Base-by-base conservation (phyloP, 1,284 basidiomycete species). In the Leccinum pachyderme region DNA sequence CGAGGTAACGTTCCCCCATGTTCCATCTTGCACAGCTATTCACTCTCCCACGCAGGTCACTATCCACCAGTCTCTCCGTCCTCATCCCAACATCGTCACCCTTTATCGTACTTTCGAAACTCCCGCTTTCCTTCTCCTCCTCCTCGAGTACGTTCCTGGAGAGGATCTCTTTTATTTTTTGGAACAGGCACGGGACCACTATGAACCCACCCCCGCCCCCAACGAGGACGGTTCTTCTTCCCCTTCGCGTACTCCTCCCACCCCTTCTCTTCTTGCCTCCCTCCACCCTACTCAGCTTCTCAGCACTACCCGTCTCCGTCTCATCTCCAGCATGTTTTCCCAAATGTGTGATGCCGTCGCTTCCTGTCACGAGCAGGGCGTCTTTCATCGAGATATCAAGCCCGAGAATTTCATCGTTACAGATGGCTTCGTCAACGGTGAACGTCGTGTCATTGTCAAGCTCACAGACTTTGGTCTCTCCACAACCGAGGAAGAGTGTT, bases 281-380 rank as follows among this genome's bases (percentile, higher is more conserved):
- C 83, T 94, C 60, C 85, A 91, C 57, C 89, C 92, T 12, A 80
- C 85, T 49, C 86, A 91, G 61, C 79, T 98, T 43, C 86, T 99
- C 46, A 93, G 92, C 15, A 84, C 86, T 53, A 88, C 87, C 37
- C 89, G 96, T 59, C 82, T 99, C 39, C 87, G 91, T 25, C 84
- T 99, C 61, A 93, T 99, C 64, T 87, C 94, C 8, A 87, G 91
- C 68, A 99, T 99, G 97, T 99, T 99, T 74, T 80, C 85, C 35
- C 78, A 99, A 76, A 99, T 99, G 93, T 99, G 97, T 71, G 91
- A 96, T 60, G 95, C 96, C 32, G 95, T 99, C 11, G 92, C 93
- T 4, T 86, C 91, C n/a, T 98, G 96, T 74, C 96, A 99, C 70
- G 87, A 91, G 39, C 86, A 89, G 57, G 90, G 90, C 46, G 91